Evolutionary conservation across 2,329 filamentous ascomycete species (phyloP).

Genomic region (Monosporascus sp.): DNA sequence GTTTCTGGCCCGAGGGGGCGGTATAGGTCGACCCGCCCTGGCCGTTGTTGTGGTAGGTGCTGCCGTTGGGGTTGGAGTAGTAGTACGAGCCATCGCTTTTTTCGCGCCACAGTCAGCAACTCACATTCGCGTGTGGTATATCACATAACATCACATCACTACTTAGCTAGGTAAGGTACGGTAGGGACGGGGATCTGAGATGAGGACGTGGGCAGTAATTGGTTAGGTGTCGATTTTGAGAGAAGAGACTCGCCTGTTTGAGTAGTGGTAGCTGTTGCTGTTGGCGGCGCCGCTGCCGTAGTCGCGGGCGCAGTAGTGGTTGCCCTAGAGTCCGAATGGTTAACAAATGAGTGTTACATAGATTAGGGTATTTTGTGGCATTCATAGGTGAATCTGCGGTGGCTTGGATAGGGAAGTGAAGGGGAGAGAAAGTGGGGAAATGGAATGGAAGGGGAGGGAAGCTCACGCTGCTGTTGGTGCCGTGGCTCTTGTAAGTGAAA

Average conservation of each 20-base stretch:
- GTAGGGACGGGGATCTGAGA: too few species aligned
- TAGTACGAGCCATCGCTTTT: slow-evolving; percentile 62
- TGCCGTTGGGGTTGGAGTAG: slow-evolving; percentile 64
- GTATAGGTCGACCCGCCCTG: slow-evolving; percentile 56
- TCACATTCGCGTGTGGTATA: neutral
- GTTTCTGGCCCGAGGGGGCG: slow-evolving; percentile 38
- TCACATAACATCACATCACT: too few species aligned
- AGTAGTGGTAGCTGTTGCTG: slow-evolving; percentile 61
- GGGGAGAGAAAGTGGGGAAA: neutral
- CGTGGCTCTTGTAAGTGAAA: slow-evolving; percentile 43
- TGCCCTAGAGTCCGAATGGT: slow-evolving; percentile 42
- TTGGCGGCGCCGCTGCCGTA: slow-evolving; percentile 52
- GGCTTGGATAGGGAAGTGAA: too few species aligned
- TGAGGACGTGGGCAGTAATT: too few species aligned
- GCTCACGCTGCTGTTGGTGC: slow-evolving; percentile 58
- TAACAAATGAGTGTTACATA: too few species aligned
- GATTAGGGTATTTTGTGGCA: neutral
- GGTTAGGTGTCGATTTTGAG: neutral
- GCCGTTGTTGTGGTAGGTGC: slow-evolving; percentile 62
- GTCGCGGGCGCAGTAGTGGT: slow-evolving; percentile 61
- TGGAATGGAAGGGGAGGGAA: neutral
- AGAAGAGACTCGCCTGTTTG: slow-evolving; percentile 45
- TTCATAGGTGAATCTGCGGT: neutral
- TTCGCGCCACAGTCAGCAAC: slow-evolving; percentile 1
- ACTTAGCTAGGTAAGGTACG: too few species aligned